These are phyloP conservation scores for Malassezia restricta DNA, from an alignment of 1,284 basidiomycete species.

Conservation along the genomic window DNA sequence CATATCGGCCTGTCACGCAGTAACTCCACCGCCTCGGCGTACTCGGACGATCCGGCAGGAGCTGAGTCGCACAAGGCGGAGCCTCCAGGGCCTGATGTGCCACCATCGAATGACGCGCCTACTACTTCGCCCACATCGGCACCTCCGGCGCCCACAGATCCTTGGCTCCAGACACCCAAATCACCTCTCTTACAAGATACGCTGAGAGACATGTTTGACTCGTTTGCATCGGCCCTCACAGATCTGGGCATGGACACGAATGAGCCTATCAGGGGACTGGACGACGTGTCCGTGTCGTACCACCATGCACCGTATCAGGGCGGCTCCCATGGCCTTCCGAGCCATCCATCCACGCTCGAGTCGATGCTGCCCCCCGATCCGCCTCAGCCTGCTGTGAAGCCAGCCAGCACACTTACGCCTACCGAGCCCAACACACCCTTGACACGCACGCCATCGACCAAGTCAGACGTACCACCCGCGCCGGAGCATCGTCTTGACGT, in stretches of 20 bases:
- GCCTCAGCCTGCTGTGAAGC: neutral
- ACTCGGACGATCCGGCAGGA: no score
- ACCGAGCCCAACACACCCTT: neutral
- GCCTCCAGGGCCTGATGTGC: no score
- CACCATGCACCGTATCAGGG: neutral
- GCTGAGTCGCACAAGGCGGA: no score
- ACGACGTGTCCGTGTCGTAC: constrained; percentile 6
- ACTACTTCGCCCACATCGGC: no score
- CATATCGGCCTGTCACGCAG: no score
- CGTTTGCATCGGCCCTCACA: constrained; percentile 12
- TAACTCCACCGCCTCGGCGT: no score
- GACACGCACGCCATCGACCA: neutral
- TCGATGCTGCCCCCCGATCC: constrained; percentile 7
- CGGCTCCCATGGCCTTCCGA: constrained; percentile 4
- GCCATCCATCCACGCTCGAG: neutral
- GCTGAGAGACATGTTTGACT: constrained; percentile 5
- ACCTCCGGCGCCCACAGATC: no score
- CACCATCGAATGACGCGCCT: no score
- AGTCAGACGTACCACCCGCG: neutral
- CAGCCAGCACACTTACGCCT: neutral
- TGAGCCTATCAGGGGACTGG: constrained; percentile 3
- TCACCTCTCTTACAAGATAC: neutral
- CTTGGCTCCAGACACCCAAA: neutral
- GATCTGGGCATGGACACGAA: constrained; percentile 12
- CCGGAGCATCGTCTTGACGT: constrained; percentile 1